These are phyloP conservation scores for Knufia petricola DNA, from an alignment of 2,329 filamentous ascomycete species.

Conservation along the genomic window DNA sequence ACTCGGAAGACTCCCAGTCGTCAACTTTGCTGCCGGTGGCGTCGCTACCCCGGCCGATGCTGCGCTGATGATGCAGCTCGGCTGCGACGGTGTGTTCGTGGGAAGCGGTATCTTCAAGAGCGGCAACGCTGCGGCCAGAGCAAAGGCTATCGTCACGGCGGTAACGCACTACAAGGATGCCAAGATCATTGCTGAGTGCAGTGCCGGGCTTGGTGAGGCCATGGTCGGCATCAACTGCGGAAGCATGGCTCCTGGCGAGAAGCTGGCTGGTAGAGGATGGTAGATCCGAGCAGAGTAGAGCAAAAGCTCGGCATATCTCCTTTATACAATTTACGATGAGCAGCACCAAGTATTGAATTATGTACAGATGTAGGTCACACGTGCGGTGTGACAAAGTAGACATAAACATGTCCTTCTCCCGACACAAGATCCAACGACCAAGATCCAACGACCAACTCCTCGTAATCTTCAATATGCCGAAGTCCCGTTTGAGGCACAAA, in stretches of 20 bases:
- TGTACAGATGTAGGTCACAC: no score
- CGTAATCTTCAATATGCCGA: no score
- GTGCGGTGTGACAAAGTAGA: no score
- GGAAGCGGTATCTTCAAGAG: slow-evolving; percentile 97
- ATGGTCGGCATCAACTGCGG: slow-evolving; percentile 93
- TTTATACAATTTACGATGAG: no score
- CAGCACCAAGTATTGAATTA: no score
- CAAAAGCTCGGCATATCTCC: no score
- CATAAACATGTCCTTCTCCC: no score
- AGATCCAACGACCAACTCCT: no score
- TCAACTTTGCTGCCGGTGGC: slow-evolving; percentile 97
- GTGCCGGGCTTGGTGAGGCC: slow-evolving; percentile 83
- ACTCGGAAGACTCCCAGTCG: slow-evolving; percentile 79
- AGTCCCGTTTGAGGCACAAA: no score
- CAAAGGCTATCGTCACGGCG: slow-evolving; percentile 88
- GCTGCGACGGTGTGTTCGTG: slow-evolving; percentile 96
- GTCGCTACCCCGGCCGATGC: slow-evolving; percentile 98
- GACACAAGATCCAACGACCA: no score
- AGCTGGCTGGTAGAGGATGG: slow-evolving; percentile 78
- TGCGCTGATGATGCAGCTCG: slow-evolving; percentile 97
- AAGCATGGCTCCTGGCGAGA: slow-evolving; percentile 66
- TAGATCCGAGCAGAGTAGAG: no score
- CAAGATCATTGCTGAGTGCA: slow-evolving; percentile 76
- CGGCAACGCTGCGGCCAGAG: slow-evolving; percentile 78
- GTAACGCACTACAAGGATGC: slow-evolving; percentile 84